Percentiles rank a stretch among this genome's conserved stretches.
Conservation (phyloP, 164 flowering plant genomes). For the Annona cherimola region DNA sequence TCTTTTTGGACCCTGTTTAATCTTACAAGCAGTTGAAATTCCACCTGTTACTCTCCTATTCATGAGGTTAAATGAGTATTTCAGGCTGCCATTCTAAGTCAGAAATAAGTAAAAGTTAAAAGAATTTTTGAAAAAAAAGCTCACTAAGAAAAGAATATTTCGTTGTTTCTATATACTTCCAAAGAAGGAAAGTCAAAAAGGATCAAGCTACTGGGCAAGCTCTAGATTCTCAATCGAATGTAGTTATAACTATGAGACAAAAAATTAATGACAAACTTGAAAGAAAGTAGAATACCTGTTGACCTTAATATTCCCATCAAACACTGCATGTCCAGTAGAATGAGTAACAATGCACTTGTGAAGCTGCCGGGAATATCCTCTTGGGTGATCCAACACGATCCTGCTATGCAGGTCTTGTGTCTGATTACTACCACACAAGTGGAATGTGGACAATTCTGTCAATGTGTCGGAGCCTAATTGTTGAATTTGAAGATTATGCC, state of each 20-base stretch:
- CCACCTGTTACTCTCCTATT: too few relatives aligned
- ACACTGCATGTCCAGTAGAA: slow-evolving; percentile 74
- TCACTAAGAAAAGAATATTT: too few relatives aligned
- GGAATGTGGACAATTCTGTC: slow-evolving; percentile 74
- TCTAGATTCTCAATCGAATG: neutral
- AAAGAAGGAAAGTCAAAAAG: neutral
- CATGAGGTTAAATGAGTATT: too few relatives aligned
- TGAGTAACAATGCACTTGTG: slow-evolving; percentile 93
- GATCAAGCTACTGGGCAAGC: neutral
- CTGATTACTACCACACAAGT: slow-evolving; percentile 53
- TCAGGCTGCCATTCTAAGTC: too few relatives aligned
- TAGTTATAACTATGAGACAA: neutral
- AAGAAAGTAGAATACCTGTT: slow-evolving; percentile 52
- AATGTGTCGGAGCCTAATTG: slow-evolving; percentile 75
- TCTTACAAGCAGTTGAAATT: too few relatives aligned
- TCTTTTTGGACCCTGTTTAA: too few relatives aligned
- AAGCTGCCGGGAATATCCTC: slow-evolving; percentile 68
- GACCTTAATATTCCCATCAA: slow-evolving; percentile 84
- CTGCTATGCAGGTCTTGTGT: slow-evolving; percentile 87
- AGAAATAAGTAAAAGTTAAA: too few relatives aligned
- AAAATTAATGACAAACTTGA: neutral
- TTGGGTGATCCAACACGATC: slow-evolving; percentile 76
- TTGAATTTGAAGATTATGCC: slow-evolving; percentile 83
- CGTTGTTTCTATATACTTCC: too few relatives aligned
- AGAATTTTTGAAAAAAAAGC: too few relatives aligned